Evolutionary conservation across 257 asterid species (phyloP).

Genomic region (Scutellaria barbata): DNA sequence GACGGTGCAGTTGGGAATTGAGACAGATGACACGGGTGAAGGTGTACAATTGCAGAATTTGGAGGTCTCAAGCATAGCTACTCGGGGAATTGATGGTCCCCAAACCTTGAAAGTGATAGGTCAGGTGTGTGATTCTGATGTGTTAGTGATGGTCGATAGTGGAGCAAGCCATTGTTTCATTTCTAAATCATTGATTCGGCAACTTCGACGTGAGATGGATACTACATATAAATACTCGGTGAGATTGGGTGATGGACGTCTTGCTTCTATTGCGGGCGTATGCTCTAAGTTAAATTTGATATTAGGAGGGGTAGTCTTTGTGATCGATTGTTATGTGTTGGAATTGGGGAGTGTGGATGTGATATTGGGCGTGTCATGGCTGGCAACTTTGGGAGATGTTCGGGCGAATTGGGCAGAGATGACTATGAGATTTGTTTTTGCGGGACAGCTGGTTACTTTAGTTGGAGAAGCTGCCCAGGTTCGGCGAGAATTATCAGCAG

Average conservation of each 20-base stretch:
- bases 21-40: background rate
- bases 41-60: background rate
- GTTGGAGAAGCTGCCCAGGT: too few species aligned
- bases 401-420: background rate
- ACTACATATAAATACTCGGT: background rate
- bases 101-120: background rate
- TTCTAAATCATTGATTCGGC: background rate
- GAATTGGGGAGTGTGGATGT: background rate
- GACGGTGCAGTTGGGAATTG: background rate
- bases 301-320: background rate
- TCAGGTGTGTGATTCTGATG: background rate
- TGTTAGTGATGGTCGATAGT: background rate
- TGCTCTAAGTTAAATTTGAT: background rate
- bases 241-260: background rate
- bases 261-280: background rate
- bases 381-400: too few species aligned
- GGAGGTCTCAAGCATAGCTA: too few species aligned
- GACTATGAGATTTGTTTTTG: too few species aligned
- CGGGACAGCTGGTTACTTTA: too few species aligned
- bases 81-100: background rate
- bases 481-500: too few species aligned
- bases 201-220: background rate
- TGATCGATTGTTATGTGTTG: background rate
- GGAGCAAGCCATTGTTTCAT: too few species aligned
- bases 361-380: too few species aligned